Conservation (phyloP, 352 stramenopile species). For the Lagenidium sp. region DNA sequence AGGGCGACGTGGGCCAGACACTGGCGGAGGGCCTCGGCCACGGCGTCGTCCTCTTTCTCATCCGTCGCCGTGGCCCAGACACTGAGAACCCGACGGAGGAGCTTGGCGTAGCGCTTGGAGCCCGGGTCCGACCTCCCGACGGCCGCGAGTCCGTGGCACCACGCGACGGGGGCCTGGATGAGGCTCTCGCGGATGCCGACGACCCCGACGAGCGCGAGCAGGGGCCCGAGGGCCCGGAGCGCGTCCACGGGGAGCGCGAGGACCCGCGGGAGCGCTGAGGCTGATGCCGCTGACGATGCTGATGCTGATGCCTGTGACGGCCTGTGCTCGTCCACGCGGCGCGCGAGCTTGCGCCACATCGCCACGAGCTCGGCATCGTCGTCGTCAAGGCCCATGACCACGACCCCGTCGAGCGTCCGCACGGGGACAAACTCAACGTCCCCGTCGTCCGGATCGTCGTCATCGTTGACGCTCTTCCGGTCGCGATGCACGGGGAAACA, state of each 20-base stretch:
- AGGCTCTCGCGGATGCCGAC: constrained; percentile 7
- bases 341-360: too few species aligned
- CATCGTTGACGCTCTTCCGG: not conserved
- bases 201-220: constrained; percentile 6
- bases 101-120: constrained; percentile 8
- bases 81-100: constrained; percentile 7
- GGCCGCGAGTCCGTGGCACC: constrained; percentile 11
- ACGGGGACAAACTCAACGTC: too few species aligned
- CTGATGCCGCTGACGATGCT: too few species aligned
- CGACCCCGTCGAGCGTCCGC: too few species aligned
- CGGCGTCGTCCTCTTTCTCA: not conserved
- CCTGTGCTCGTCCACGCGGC: too few species aligned
- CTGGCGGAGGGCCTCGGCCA: too few species aligned
- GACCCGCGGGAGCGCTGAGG: too few species aligned
- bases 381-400: too few species aligned
- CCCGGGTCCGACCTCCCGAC: too few species aligned
- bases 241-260: constrained; percentile 1
- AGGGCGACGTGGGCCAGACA: not conserved
- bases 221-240: not conserved
- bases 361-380: too few species aligned
- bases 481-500: constrained; percentile 7
- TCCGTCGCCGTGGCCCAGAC: constrained; percentile 2
- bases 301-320: too few species aligned
- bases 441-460: too few species aligned
- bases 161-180: not conserved